Percentiles rank a stretch among this genome's conserved stretches.
phyloP scores from a whole-genome alignment of 2,329 filamentous ascomycete genomes.

The Scytalidium lignicola region DNA sequence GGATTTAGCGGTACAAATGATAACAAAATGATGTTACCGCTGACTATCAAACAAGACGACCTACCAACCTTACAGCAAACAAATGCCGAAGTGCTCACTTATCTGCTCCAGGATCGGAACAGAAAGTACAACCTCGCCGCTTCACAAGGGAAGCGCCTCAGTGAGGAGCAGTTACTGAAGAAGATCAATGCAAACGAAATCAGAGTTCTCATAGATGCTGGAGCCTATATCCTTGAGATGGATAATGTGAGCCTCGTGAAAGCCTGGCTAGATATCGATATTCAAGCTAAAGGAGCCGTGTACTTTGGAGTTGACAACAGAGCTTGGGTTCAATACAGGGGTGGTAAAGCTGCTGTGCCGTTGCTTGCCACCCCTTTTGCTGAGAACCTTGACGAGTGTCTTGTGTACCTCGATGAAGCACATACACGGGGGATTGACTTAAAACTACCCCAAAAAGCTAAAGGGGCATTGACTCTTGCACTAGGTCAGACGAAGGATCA shows the following conservation, averaged over 20 bases:
- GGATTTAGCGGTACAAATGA: conserved; percentile 70
- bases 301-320: too few relatives aligned
- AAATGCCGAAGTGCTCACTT: conserved; percentile 55
- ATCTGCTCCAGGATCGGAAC: conserved; percentile 47
- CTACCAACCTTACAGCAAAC: conserved; percentile 49
- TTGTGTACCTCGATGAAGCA: too few relatives aligned
- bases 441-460: too few relatives aligned
- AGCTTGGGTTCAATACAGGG: too few relatives aligned
- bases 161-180: conserved; percentile 38
- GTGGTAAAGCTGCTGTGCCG: too few relatives aligned
- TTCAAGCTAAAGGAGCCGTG: too few relatives aligned
- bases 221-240: conserved; percentile 57
- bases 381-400: too few relatives aligned
- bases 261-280: too few relatives aligned
- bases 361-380: too few relatives aligned
- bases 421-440: too few relatives aligned
- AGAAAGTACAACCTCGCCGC: conserved; percentile 35
- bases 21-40: conserved; percentile 49
- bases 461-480: too few relatives aligned
- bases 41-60: conserved; percentile 55
- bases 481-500: too few relatives aligned
- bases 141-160: conserved; percentile 29
- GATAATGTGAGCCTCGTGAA: conserved; percentile 28
- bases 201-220: conserved; percentile 54
- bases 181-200: conserved; percentile 33